These are phyloP conservation scores for Diplodia corticola DNA, from an alignment of 2,329 filamentous ascomycete genomes.

Conservation along the genomic window DNA sequence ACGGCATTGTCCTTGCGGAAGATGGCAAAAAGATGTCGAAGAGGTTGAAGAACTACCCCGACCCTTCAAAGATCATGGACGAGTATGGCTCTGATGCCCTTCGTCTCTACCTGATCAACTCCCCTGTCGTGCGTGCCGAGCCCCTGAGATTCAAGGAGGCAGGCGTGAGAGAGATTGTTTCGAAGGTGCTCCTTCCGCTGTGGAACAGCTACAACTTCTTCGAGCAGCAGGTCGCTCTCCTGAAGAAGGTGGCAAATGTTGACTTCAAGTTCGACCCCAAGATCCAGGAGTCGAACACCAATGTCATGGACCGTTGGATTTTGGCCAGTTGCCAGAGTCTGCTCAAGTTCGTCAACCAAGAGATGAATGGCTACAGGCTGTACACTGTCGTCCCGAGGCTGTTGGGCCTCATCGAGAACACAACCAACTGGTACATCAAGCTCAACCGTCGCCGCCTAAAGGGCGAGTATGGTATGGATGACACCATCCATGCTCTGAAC, in stretches of 20 bases:
- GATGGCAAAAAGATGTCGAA: conserved; percentile 99
- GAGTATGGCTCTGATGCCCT: conserved; percentile 91
- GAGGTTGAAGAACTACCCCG: conserved; percentile 92
- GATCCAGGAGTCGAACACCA: conserved; percentile 73
- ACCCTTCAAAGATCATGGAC: conserved; percentile 78
- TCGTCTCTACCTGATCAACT: conserved; percentile 94
- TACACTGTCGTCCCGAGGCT: conserved; percentile 92
- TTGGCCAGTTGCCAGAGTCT: conserved; percentile 89
- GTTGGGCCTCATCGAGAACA: conserved; percentile 83
- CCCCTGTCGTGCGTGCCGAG: conserved; percentile 88
- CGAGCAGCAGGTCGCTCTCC: conserved; percentile 77
- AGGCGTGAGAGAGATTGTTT: conserved; percentile 92
- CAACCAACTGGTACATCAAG: conserved; percentile 98
- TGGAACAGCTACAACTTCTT: conserved; percentile 99
- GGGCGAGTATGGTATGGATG: conserved; percentile 81
- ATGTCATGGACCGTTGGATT: conserved; percentile 97
- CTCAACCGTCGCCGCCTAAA: conserved; percentile 91
- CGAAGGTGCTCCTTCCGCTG: conserved; percentile 83
- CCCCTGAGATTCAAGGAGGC: conserved; percentile 87
- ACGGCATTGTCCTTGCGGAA: conserved; percentile 89
- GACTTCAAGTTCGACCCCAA: conserved; percentile 78
- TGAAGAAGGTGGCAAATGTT: conserved; percentile 80
- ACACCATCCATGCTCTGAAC: conserved; percentile 88
- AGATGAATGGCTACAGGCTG: conserved; percentile 72
- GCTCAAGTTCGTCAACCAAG: conserved; percentile 85